A percentile compares a stretch with the other conserved stretches of the same genome.
Evolutionary conservation across 2,329 filamentous ascomycete species (phyloP).

Genomic region (Penicillium digitatum): DNA sequence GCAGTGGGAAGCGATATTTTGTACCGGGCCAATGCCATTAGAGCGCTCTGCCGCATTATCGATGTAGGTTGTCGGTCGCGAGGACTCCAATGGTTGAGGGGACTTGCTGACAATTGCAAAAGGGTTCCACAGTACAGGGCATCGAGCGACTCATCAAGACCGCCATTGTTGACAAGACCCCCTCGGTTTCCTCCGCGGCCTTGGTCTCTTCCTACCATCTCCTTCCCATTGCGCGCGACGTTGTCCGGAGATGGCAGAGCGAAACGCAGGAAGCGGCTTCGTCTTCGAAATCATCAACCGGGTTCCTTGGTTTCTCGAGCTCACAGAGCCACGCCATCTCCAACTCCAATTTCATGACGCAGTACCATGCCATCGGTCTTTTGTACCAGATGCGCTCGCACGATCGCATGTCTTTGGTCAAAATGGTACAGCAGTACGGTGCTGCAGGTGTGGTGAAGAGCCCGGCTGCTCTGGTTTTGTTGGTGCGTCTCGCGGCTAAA

Average conservation of each 20-base stretch:
- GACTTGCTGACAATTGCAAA: slow-evolving; percentile 19
- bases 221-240: slow-evolving; percentile 89
- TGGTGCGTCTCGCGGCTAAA: slow-evolving; percentile 88
- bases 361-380: slow-evolving; percentile 96
- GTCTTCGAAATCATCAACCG: slow-evolving; percentile 78
- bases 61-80: slow-evolving; percentile 58
- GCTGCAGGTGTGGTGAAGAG: slow-evolving; percentile 89
- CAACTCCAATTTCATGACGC: slow-evolving; percentile 94
- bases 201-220: slow-evolving; percentile 97
- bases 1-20: slow-evolving; percentile 90
- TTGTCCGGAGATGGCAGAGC: slow-evolving; percentile 95
- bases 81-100: not conserved
- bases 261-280: slow-evolving; percentile 96
- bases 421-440: slow-evolving; percentile 99
- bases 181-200: slow-evolving; percentile 92
- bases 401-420: slow-evolving; percentile 96
- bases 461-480: slow-evolving; percentile 84
- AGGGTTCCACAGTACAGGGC: slow-evolving; percentile 92
- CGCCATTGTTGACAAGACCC: slow-evolving; percentile 97
- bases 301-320: slow-evolving; percentile 87
- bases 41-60: slow-evolving; percentile 92
- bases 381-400: slow-evolving; percentile 97
- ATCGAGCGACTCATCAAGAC: slow-evolving; percentile 99
- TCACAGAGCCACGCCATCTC: slow-evolving; percentile 64
- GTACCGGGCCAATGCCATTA: slow-evolving; percentile 92